These are phyloP conservation scores for Rhizopogon vesiculosus DNA, from an alignment of 768 basidiomycete genomes.

Conservation along the genomic window DNA sequence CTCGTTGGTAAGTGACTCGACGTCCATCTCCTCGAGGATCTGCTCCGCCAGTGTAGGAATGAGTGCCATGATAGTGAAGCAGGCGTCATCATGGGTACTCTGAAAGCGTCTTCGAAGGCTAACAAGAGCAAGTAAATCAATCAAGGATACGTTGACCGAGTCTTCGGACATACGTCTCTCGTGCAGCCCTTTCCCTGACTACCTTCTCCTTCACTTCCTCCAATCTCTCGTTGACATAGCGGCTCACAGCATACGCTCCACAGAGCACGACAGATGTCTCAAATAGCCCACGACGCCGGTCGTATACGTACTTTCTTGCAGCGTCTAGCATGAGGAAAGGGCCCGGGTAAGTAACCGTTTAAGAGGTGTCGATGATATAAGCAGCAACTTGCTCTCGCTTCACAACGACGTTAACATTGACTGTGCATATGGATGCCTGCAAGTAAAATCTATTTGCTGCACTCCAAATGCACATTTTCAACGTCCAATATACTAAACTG, in stretches of 20 bases:
- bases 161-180: conserved; percentile 55
- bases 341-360: neutral
- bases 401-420: too few relatives aligned
- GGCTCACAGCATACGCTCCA: conserved; percentile 56
- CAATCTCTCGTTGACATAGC: conserved; percentile 57
- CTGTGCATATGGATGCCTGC: too few relatives aligned
- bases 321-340: conserved; percentile 35
- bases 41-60: conserved; percentile 62
- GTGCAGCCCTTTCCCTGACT: conserved; percentile 55
- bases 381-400: too few relatives aligned
- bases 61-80: conserved; percentile 70
- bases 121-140: conserved; percentile 3
- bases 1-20: conserved; percentile 63
- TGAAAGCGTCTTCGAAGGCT: conserved; percentile 72
- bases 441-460: too few relatives aligned
- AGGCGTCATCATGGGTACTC: conserved; percentile 71
- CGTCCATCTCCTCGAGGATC: conserved; percentile 70
- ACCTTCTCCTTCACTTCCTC: conserved; percentile 63
- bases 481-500: too few relatives aligned
- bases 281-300: conserved; percentile 41
- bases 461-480: too few relatives aligned
- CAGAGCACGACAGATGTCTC: conserved; percentile 52
- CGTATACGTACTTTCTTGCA: conserved; percentile 43
- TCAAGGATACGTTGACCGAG: neutral
- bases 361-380: too few relatives aligned